These are phyloP conservation scores for Aspergillus costaricaensis DNA, from an alignment of 2,329 filamentous ascomycete genomes.

Conservation along the genomic window DNA sequence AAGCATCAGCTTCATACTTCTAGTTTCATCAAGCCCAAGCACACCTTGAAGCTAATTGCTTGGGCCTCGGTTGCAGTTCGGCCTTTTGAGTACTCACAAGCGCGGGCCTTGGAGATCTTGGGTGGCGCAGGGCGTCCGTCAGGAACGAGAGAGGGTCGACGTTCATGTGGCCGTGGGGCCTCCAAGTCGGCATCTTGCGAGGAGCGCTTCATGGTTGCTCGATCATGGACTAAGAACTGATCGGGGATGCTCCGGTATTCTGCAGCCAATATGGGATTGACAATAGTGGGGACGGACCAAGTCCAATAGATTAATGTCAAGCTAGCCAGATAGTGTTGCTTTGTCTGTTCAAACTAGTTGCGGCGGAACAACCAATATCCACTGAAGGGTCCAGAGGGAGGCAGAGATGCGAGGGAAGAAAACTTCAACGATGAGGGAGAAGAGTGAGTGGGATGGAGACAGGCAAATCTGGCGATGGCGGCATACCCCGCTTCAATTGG, in stretches of 20 bases:
- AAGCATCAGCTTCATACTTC: slow-evolving; percentile 7
- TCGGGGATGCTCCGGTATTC: slow-evolving; percentile 31
- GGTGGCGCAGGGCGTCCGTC: slow-evolving; percentile 29
- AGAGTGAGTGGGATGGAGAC: neutral
- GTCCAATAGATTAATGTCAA: slow-evolving; percentile 8
- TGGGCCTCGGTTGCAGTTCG: neutral
- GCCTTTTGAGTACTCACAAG: slow-evolving; percentile 35
- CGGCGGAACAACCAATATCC: neutral
- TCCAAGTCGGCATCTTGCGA: slow-evolving; percentile 39
- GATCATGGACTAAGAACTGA: slow-evolving; percentile 8
- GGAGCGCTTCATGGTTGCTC: slow-evolving; percentile 36
- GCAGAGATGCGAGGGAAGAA: neutral
- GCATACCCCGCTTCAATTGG: slow-evolving; percentile 1
- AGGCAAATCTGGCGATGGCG: neutral
- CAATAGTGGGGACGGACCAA: slow-evolving; percentile 10
- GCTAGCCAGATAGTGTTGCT: slow-evolving; percentile 5
- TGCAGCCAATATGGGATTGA: slow-evolving; percentile 19
- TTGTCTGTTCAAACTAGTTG: neutral
- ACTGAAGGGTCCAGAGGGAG: neutral
- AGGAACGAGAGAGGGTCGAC: slow-evolving; percentile 23
- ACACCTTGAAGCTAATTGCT: neutral
- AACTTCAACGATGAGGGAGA: neutral
- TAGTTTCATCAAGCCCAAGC: neutral
- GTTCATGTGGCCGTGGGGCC: slow-evolving; percentile 27
- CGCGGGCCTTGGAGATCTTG: slow-evolving; percentile 45